Conservation (phyloP, 306 rosid species). For the Rosa persica region DNA sequence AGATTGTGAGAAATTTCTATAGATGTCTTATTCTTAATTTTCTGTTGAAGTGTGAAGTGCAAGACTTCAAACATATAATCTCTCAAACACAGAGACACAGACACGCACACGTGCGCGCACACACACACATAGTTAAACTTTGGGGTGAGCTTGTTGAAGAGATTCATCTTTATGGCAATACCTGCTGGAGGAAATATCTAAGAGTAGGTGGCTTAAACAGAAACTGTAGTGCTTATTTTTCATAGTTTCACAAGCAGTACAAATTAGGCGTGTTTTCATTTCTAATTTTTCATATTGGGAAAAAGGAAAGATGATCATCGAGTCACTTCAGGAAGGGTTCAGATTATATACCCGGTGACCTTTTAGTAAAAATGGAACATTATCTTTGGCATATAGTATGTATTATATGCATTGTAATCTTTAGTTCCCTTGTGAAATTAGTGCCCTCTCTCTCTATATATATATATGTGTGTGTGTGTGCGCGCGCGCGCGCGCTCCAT, state of each 20-base stretch:
- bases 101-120: neutral
- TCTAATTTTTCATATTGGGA: neutral
- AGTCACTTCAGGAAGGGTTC: neutral
- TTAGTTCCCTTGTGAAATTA: neutral
- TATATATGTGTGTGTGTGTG: no score
- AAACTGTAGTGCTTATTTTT: neutral
- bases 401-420: neutral
- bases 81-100: neutral
- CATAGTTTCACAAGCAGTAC: neutral
- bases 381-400: neutral
- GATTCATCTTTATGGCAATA: neutral
- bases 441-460: neutral
- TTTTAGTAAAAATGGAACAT: neutral
- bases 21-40: neutral
- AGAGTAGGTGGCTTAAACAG: neutral
- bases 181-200: neutral
- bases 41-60: neutral
- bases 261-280: neutral
- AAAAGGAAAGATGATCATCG: neutral
- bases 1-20: neutral
- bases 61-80: neutral
- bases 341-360: neutral
- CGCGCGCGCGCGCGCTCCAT: no score
- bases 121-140: neutral
- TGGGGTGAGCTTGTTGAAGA: neutral